Evolutionary conservation across 2,329 filamentous ascomycete species (phyloP).

Genomic region (Fonsecaea monophora): DNA sequence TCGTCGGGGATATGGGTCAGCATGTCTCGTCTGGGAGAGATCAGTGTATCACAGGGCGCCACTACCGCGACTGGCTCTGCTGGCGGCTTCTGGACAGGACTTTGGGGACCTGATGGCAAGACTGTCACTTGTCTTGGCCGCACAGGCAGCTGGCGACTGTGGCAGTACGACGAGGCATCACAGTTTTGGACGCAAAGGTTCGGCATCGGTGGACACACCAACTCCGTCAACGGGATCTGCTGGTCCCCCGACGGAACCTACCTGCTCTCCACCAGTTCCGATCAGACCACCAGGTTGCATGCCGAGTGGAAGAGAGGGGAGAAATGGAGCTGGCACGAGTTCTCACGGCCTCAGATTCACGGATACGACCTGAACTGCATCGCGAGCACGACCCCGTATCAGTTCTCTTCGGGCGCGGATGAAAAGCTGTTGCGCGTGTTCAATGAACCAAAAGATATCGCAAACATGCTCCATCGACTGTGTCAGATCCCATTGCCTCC

Average conservation of each 20-base stretch:
- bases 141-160: constrained; percentile 91
- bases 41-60: constrained; percentile 91
- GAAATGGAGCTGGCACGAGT: constrained; percentile 83
- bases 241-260: constrained; percentile 86
- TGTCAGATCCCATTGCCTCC: constrained; percentile 62
- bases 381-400: constrained; percentile 72
- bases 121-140: constrained; percentile 77
- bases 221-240: constrained; percentile 77
- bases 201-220: constrained; percentile 83
- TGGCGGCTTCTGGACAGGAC: constrained; percentile 93
- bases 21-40: constrained; percentile 83
- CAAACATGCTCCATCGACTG: constrained; percentile 72
- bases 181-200: constrained; percentile 79
- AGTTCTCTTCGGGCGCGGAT: constrained; percentile 93
- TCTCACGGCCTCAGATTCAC: constrained; percentile 94
- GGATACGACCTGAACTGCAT: constrained; percentile 98
- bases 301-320: constrained; percentile 72
- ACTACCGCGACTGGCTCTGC: constrained; percentile 96
- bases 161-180: constrained; percentile 67
- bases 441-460: constrained; percentile 83
- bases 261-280: constrained; percentile 83
- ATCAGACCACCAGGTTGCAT: constrained; percentile 91
- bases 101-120: constrained; percentile 82
- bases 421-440: constrained; percentile 99
- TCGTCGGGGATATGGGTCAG: constrained; percentile 91